phyloP scores from a whole-genome alignment of 495 filamentous ascomycete genomes.

The Coniosporium apollinis region DNA sequence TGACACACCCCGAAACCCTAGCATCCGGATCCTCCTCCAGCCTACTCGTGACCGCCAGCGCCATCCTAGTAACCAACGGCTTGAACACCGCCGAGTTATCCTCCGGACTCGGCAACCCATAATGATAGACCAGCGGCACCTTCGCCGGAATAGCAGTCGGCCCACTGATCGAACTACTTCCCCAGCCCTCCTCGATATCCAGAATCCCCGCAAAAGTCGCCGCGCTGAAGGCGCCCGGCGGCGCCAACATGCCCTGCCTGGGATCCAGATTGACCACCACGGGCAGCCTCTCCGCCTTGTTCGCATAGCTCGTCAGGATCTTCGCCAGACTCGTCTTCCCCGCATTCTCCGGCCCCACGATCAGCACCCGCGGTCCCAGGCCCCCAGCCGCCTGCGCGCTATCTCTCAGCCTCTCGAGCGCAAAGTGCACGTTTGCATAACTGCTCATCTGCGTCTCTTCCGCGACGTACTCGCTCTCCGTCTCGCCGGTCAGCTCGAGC shows the following conservation, averaged over 20 bases:
- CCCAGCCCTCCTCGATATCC: slow-evolving; percentile 83
- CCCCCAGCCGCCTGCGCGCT: not conserved
- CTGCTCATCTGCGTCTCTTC: slow-evolving; percentile 73
- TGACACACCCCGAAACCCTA: slow-evolving; percentile 57
- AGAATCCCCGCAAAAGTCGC: slow-evolving; percentile 69
- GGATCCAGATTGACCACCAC: slow-evolving; percentile 78
- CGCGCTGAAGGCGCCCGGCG: slow-evolving; percentile 74
- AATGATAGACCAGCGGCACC: slow-evolving; percentile 81
- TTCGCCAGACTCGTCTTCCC: slow-evolving; percentile 79
- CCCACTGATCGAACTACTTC: slow-evolving; percentile 76
- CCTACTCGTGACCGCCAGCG: slow-evolving; percentile 59
- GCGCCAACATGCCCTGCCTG: slow-evolving; percentile 64
- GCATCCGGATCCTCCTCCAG: slow-evolving; percentile 60
- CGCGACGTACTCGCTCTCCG: slow-evolving; percentile 54
- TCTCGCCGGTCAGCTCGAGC: slow-evolving; percentile 54
- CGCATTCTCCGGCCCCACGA: slow-evolving; percentile 63
- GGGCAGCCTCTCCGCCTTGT: slow-evolving; percentile 57
- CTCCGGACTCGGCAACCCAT: slow-evolving; percentile 58
- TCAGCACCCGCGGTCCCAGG: slow-evolving; percentile 58
- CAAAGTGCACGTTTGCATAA: slow-evolving; percentile 79
- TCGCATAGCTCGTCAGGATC: slow-evolving; percentile 67
- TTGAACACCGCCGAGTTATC: slow-evolving; percentile 57
- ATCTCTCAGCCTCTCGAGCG: slow-evolving; percentile 49
- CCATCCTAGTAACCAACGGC: slow-evolving; percentile 57
- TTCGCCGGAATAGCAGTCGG: slow-evolving; percentile 80